Base-by-base conservation (phyloP, 768 basidiomycete genomes). In the Asterophora parasitica region DNA sequence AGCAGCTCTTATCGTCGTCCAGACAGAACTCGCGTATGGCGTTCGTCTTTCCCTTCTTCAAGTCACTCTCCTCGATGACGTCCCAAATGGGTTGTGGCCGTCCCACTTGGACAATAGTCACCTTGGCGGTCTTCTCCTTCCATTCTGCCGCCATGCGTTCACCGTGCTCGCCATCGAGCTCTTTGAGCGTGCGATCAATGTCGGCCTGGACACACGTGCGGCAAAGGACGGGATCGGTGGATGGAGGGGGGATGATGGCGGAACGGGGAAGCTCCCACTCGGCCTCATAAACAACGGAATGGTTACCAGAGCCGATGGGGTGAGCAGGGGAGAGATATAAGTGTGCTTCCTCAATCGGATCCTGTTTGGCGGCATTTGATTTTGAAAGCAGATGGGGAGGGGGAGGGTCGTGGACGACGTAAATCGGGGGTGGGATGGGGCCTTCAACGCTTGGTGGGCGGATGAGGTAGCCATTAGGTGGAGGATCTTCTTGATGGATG, bases 241-340 rank as follows among this genome's bases (percentile, higher is more conserved):
- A 40, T 0, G 40, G 31, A 4, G 50, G 38, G 2, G 49, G 46
- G n/a, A 48, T 8, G 39, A 53, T 16, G 8, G 44, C 34, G 17
- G 52, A 38, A 26, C 55, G 50, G 1, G 55, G 52, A 6, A 57
- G 46, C 45, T 53, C 55, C 67, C 74, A 74, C 45, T 78, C 75
- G 5, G 71, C 77, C 33, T 65, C 56, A 54, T 77, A 76, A 0
- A 79, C 77, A 28, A 61, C 38, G 0, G 82, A 83, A 55, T 84
- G 82, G 54, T 78, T 55, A 0, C 83, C 81, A 0, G 11, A 0
- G 4, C 80, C 82, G 6, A 70, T 50, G 15, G 15, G 38, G 28
- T 68, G 55, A 0, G 35, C 31, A 0, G 71, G 68, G 1, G 70
- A 69, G 43, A 83, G 50, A 46, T 79, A 77, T 13, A 82, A 63